Evolutionary conservation across 179 eudicot genomes (phyloP).

Genomic region (Camellia oleifera): DNA sequence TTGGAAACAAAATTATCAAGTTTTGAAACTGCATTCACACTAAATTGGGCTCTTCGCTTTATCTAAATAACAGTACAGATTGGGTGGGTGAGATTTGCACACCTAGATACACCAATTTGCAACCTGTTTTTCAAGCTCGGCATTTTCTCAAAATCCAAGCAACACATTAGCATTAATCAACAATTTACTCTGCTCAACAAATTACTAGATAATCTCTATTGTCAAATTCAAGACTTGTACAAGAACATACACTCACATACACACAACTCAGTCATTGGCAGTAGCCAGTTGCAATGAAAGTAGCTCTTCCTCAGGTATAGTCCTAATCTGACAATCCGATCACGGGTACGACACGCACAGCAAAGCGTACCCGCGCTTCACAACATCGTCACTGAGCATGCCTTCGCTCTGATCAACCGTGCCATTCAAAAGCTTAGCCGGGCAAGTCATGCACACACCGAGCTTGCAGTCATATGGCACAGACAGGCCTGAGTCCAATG

Average conservation of each 20-base stretch:
- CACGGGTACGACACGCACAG: conserved; percentile 68
- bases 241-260: background rate
- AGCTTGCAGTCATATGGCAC: conserved; percentile 89
- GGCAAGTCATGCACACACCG: conserved; percentile 84
- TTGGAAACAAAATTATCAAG: no score
- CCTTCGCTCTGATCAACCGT: conserved; percentile 87
- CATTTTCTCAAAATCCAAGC: no score
- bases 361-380: conserved; percentile 64
- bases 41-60: no score
- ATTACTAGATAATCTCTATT: background rate
- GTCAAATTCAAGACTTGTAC: background rate
- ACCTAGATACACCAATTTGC: no score
- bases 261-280: conserved; percentile 57
- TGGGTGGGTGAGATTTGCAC: no score
- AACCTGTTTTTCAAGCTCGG: no score
- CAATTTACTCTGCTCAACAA: background rate
- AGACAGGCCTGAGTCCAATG: conserved; percentile 55
- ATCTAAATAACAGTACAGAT: no score
- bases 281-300: conserved; percentile 75
- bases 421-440: conserved; percentile 67
- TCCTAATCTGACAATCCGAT: conserved; percentile 67
- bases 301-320: conserved; percentile 84
- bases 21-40: no score
- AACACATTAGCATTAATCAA: background rate
- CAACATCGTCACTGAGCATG: conserved; percentile 86